Evolutionary conservation across 208 protist species (phyloP), one percentile per base, ranked within the genome.

Genomic region (Leishmania tropica): DNA sequence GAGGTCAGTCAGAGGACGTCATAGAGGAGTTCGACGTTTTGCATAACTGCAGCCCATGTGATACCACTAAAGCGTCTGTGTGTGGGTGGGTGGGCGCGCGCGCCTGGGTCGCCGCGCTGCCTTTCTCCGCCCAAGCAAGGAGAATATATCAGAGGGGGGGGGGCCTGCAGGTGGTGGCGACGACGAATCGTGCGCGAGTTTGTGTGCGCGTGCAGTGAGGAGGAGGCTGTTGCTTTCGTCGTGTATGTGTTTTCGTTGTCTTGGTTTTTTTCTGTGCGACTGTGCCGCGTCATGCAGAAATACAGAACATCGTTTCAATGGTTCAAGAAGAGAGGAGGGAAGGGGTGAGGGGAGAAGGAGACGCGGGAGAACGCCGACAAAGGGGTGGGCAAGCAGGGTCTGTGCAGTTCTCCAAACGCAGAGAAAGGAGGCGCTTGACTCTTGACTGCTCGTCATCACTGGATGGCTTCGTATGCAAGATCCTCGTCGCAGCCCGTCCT

Each of bases 401-500:
- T 53, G 40, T 15, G 45, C 3, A 53, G 68, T 10, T 19, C 7
- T 74, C 11, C 28, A 53, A 74, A 19, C 15, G 45, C 40, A 74
- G 42, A 3, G 40, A 17, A 21, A 35, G 28, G 28, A 54, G 11
- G 68, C 45, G 21, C 40, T 74, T 15, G 45, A 31, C 24, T 24
- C 31, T 15, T 58, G n/a, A 83, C 72, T 28, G 15, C 51, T 53
- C 17, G 11, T 75, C 72, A 28, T 56, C 45, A 86, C 42, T 86
- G 78, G 37, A 37, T 47, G 31, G 37, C 37, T 1, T 86, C 78
- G 10, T 60, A 48, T 0, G 54, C 17, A 21, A 76, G 37, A 24
- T 76, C 78, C 15, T 86, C 83, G 40, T 86, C 78, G 53, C 80
- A 75, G 1, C 13, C 67, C 35, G 51, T 62, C n/a, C 72, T 76